Evolutionary conservation across 148 eudicot species (phyloP).

Genomic region (Fagopyrum homotropicum): DNA sequence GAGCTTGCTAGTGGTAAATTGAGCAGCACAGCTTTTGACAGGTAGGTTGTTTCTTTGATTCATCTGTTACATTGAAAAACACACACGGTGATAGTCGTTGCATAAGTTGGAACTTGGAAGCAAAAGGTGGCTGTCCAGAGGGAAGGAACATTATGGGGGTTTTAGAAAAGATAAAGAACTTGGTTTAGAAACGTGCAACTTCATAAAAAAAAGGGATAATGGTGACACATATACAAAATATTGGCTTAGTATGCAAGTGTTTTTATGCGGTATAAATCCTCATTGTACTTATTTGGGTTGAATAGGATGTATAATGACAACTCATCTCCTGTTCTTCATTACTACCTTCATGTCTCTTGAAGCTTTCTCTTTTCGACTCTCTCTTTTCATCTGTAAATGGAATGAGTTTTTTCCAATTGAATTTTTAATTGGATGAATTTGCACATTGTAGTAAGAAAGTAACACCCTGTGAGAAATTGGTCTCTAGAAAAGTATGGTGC

Average conservation of each 20-base stretch:
- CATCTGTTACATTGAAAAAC: background rate
- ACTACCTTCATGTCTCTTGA: background rate
- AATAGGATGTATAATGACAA: background rate
- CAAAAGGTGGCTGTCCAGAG: background rate
- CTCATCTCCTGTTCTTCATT: background rate
- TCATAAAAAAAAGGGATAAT: background rate
- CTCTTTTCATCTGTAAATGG: background rate
- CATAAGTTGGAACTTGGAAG: background rate
- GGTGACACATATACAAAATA: background rate
- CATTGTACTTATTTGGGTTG: background rate
- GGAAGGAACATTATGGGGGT: background rate
- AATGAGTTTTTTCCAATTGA: too few relatives aligned
- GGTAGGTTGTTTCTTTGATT: slow-evolving; percentile 35
- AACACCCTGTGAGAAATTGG: too few relatives aligned
- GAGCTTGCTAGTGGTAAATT: slow-evolving; percentile 83
- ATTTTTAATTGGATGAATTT: background rate
- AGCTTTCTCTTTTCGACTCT: background rate
- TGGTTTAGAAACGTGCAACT: background rate
- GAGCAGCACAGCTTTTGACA: slow-evolving; percentile 85
- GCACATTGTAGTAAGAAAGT: background rate
- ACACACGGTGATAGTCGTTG: background rate
- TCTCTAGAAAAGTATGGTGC: background rate
- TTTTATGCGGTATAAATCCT: background rate
- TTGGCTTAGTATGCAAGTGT: background rate
- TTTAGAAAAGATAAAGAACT: background rate